Conservation (phyloP, 2,329 filamentous ascomycete species). For the Trichoderma sp. region DNA sequence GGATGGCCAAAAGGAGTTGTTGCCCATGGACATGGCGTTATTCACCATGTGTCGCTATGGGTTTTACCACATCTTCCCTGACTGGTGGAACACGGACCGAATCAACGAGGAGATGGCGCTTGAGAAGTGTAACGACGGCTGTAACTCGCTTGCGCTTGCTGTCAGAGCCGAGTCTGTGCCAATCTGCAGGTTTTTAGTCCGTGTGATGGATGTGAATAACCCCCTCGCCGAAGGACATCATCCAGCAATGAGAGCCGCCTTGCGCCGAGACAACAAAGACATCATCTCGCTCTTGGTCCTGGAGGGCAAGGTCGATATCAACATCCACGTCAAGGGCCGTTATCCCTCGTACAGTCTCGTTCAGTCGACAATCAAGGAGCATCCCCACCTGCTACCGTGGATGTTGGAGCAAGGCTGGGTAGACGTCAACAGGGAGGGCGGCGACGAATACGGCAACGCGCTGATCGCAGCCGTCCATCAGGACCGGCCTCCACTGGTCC, state of each 20-base stretch:
- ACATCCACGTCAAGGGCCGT: neutral
- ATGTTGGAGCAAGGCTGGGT: neutral
- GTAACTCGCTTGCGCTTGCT: neutral
- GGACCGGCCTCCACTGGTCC: too few species aligned
- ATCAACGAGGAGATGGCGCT: neutral
- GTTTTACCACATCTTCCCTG: slow-evolving; percentile 15
- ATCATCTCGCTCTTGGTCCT: neutral
- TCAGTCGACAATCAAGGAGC: neutral
- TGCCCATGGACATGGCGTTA: neutral
- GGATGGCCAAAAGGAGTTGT: neutral
- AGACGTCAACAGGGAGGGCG: neutral
- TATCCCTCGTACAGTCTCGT: too few species aligned
- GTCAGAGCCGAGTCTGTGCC: neutral
- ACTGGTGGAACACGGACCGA: slow-evolving; percentile 15
- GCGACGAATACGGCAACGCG: neutral
- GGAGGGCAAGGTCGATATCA: neutral
- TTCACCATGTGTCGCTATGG: slow-evolving; percentile 2
- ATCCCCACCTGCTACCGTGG: neutral
- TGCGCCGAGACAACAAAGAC: neutral
- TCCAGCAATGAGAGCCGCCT: neutral
- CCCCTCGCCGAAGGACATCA: neutral
- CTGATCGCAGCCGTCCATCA: neutral
- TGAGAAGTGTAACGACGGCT: neutral
- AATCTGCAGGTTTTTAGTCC: neutral
- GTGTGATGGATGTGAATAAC: neutral